Percentiles rank a stretch among this genome's conserved stretches.
These are phyloP conservation scores for Sclerotinia borealis DNA, from an alignment of 2,329 filamentous ascomycete species.

Conservation along the genomic window DNA sequence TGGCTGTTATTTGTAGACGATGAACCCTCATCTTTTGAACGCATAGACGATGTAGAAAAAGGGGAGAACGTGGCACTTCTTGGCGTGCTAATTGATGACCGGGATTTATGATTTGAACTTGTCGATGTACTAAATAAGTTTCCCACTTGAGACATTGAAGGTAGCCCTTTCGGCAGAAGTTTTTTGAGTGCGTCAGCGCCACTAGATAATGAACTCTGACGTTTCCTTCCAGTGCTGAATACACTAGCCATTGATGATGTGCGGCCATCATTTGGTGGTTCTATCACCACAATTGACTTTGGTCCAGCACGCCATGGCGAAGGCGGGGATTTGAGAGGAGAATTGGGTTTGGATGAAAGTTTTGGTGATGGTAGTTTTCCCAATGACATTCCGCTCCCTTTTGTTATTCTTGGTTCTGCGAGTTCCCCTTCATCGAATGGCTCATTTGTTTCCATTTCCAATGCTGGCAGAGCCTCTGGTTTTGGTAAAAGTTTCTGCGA, in stretches of 20 bases:
- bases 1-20: background rate
- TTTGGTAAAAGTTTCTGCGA: slow-evolving; percentile 25
- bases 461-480: slow-evolving; percentile 14
- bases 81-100: slow-evolving; percentile 6
- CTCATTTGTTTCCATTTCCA: too few species aligned
- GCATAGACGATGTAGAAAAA: slow-evolving; percentile 1
- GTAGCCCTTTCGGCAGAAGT: slow-evolving; percentile 47
- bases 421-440: too few species aligned
- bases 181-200: slow-evolving; percentile 52
- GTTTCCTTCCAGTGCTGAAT: slow-evolving; percentile 39
- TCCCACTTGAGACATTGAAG: slow-evolving; percentile 37
- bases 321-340: slow-evolving; percentile 17
- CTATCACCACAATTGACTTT: slow-evolving; percentile 34
- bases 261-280: slow-evolving; percentile 25
- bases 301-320: slow-evolving; percentile 40
- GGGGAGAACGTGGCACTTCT: slow-evolving; percentile 5
- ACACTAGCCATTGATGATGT: slow-evolving; percentile 41
- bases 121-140: slow-evolving; percentile 29
- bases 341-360: slow-evolving; percentile 12
- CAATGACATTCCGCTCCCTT: slow-evolving; percentile 9
- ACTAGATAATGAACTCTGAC: slow-evolving; percentile 46
- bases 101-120: slow-evolving; percentile 16
- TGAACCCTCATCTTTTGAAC: background rate
- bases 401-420: too few species aligned
- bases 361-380: slow-evolving; percentile 29